A percentile compares a stretch with the other conserved stretches of the same genome.
These are phyloP conservation scores for Globisporangium splendens DNA, from an alignment of 352 stramenopile species.

Conservation along the genomic window DNA sequence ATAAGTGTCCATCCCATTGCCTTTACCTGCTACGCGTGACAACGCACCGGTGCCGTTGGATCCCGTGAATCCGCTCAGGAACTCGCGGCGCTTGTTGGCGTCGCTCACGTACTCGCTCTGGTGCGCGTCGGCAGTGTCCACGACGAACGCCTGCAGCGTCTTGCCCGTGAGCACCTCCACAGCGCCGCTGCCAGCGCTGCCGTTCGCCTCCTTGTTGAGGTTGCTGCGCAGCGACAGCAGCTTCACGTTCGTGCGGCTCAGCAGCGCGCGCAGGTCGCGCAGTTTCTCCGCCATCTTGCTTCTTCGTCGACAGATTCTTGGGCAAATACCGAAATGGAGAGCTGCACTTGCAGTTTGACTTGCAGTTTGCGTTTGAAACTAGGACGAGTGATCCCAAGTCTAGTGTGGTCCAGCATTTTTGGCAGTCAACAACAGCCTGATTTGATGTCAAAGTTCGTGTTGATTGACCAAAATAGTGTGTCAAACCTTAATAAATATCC, in stretches of 20 bases:
- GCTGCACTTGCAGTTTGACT: neutral
- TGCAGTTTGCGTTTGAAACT: neutral
- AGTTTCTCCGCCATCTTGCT: conserved; percentile 48
- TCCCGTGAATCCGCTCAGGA: conserved; percentile 96
- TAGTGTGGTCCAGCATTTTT: neutral
- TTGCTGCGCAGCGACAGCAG: conserved; percentile 59
- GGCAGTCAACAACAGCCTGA: neutral
- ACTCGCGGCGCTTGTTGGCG: conserved; percentile 94
- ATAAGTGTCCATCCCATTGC: neutral
- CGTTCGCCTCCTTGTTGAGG: conserved; percentile 41
- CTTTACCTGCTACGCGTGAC: neutral
- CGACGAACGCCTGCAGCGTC: conserved; percentile 87
- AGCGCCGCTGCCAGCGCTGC: neutral
- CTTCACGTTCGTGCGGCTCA: conserved; percentile 59
- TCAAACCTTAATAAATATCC: conserved; percentile 7
- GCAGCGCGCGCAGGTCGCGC: conserved; percentile 55
- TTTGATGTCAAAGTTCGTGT: no score
- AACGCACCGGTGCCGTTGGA: conserved; percentile 90
- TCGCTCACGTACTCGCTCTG: conserved; percentile 98
- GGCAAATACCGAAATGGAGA: conserved; percentile 12
- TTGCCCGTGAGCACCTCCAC: conserved; percentile 33
- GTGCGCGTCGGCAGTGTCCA: conserved; percentile 97
- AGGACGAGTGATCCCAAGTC: neutral
- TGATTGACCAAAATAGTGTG: conserved; percentile 10
- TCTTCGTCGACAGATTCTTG: conserved; percentile 17